Conservation (phyloP, 2,329 filamentous ascomycete genomes). For the Colletotrichum sp. region DNA sequence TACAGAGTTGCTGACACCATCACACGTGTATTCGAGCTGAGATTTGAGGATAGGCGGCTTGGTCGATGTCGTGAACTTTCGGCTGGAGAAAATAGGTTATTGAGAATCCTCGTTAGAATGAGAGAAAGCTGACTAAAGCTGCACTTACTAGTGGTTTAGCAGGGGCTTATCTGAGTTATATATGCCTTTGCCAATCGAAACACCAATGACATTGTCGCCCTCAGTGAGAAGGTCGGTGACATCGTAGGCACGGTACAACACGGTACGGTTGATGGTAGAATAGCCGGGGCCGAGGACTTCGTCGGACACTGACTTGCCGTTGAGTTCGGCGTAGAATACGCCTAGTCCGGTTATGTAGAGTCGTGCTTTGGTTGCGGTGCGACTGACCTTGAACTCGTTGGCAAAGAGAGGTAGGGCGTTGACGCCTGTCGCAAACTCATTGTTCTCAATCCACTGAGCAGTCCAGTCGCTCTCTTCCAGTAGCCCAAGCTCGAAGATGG, state of each 20-base stretch:
- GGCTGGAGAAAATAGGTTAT: not conserved
- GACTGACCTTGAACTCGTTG: not conserved
- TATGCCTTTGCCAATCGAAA: slow-evolving; percentile 15
- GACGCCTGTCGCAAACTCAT: not conserved
- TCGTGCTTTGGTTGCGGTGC: not conserved
- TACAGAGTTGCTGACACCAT: not conserved
- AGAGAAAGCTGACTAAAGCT: not conserved
- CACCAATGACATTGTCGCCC: slow-evolving; percentile 13
- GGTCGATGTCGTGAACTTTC: slow-evolving; percentile 8
- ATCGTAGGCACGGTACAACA: slow-evolving; percentile 17
- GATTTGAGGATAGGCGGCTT: slow-evolving; percentile 12
- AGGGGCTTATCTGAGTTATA: slow-evolving; percentile 14
- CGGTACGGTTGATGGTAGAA: slow-evolving; percentile 9
- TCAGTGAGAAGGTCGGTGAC: not conserved
- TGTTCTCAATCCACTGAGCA: slow-evolving; percentile 15
- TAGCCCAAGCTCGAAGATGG: slow-evolving; percentile 3
- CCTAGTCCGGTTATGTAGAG: slow-evolving; percentile 18
- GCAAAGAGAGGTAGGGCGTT: slow-evolving; percentile 6
- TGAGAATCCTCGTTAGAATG: not conserved
- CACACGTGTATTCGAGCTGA: slow-evolving; percentile 20
- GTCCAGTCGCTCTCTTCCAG: slow-evolving; percentile 4
- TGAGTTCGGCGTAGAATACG: slow-evolving; percentile 7
- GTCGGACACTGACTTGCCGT: not conserved
- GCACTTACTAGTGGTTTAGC: not conserved
- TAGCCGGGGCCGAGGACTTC: not conserved